Conservation (phyloP, 176 grass and related monocot species). For the Raddia guianensis region DNA sequence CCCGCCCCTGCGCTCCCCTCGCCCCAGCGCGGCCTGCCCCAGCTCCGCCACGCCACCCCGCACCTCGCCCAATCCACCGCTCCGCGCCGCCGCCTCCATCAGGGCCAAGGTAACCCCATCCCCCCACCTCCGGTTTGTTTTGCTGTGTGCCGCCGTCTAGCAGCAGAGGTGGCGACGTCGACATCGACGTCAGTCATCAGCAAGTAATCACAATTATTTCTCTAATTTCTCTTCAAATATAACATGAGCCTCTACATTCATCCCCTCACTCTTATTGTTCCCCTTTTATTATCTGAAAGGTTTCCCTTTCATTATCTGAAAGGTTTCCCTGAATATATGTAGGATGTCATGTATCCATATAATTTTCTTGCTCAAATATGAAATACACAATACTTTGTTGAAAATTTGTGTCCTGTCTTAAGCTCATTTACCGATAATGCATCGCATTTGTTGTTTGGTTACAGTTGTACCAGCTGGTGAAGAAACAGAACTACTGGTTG, state of each 20-base stretch:
- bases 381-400: background rate
- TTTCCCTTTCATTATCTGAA: background rate
- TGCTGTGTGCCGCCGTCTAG: no score
- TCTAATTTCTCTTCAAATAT: background rate
- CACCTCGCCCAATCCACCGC: no score
- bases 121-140: no score
- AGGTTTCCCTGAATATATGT: background rate
- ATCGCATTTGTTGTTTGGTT: constrained; percentile 30
- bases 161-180: no score
- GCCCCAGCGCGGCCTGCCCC: no score
- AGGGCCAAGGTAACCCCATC: no score
- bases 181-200: background rate
- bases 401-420: background rate
- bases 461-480: constrained; percentile 89
- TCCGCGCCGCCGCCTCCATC: no score
- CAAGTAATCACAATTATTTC: background rate
- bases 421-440: background rate
- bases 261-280: background rate
- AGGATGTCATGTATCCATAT: background rate
- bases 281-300: background rate
- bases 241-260: background rate
- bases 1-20: no score
- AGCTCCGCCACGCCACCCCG: no score
- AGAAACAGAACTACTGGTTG: constrained; percentile 86
- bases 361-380: background rate